Base-by-base conservation (phyloP, 1,284 basidiomycete species). In the Erythrobasidium hasegawianum region DNA sequence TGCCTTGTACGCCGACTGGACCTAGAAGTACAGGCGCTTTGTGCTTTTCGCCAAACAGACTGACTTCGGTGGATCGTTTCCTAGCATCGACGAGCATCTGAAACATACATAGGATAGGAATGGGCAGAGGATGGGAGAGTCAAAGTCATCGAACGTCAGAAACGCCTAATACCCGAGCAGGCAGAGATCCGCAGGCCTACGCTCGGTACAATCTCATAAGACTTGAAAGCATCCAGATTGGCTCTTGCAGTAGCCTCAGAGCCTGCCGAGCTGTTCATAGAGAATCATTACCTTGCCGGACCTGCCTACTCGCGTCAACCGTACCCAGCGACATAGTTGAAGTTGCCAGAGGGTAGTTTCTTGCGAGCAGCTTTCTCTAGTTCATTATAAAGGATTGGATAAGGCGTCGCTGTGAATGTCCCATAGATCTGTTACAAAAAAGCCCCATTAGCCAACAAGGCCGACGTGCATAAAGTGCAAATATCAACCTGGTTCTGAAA, bases 301-400 rank as follows among this genome's bases (percentile, higher is more conserved):
- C 43, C 43, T n/a, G n/a, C n/a, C n/a, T 33, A 5, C 33, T 33
- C n/a, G n/a, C n/a, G n/a, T n/a, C n/a, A n/a, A n/a, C n/a, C n/a
- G n/a, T 16, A 47, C 50, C 62, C 62, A 29, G 62, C 62, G 22
- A 65, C 62, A 58, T 65, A 65, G 38, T 65, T 65, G 56, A 26
- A 65, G 29, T 65, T 65, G 29, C 62, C 62, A 20, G 41, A 45
- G 20, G 62, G 62, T 20, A 65, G 62, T 45, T 65, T 65, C 55
- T 57, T 58, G 39, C 50, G 43, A 16, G 62, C 62, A n/a, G 62
- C 56, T 16, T 39, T 41, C 24, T 65, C 56, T 8, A 65, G 62
- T 55, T 58, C 54, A 16, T 65, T 49, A 29, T 65, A 65, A 7
- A 24, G 45, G 24, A 65, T 27, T 9, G 62, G 62, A 47, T 55